A percentile compares a stretch with the other conserved stretches of the same genome.
Evolutionary conservation across 768 basidiomycete genomes (phyloP).

Genomic region (Mycena rebaudengoi): DNA sequence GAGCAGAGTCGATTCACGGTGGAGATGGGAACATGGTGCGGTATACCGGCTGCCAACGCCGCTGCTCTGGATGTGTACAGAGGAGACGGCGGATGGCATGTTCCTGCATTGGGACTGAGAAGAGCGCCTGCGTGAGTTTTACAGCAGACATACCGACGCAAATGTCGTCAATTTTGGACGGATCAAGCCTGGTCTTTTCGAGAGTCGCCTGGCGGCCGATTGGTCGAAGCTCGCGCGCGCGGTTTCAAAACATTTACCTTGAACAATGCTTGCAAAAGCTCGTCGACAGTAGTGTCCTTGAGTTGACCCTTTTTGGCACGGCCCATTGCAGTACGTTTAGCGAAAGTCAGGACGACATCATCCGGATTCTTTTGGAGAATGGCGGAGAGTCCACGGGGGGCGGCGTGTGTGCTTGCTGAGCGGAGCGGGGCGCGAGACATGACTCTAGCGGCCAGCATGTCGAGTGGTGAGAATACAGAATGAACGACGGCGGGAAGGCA

Average conservation of each 20-base stretch:
- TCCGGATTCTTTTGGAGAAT: slow-evolving; percentile 76
- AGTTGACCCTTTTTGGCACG: slow-evolving; percentile 91
- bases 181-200: slow-evolving; percentile 71
- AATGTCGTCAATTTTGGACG: slow-evolving; percentile 80
- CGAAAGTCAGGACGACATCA: slow-evolving; percentile 92
- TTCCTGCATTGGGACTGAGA: slow-evolving; percentile 54
- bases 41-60: slow-evolving; percentile 89
- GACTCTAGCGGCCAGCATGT: slow-evolving; percentile 20
- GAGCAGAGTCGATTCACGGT: slow-evolving; percentile 95
- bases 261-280: slow-evolving; percentile 84
- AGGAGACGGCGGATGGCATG: slow-evolving; percentile 85
- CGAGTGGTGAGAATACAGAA: slow-evolving; percentile 16
- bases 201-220: slow-evolving; percentile 64
- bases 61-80: slow-evolving; percentile 87
- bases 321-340: slow-evolving; percentile 89
- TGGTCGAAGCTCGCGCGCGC: neutral
- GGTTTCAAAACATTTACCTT: slow-evolving; percentile 55
- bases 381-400: slow-evolving; percentile 57
- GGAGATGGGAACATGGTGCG: slow-evolving; percentile 85
- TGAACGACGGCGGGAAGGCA: slow-evolving; percentile 15
- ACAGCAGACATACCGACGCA: slow-evolving; percentile 72
- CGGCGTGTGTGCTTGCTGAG: slow-evolving; percentile 48
- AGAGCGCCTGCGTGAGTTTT: neutral
- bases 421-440: slow-evolving; percentile 38
- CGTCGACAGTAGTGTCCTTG: slow-evolving; percentile 89